Evolutionary conservation across 176 grass and related monocot genomes (phyloP), one percentile per base, ranked within the genome.

Genomic region (Microstegium vimineum): DNA sequence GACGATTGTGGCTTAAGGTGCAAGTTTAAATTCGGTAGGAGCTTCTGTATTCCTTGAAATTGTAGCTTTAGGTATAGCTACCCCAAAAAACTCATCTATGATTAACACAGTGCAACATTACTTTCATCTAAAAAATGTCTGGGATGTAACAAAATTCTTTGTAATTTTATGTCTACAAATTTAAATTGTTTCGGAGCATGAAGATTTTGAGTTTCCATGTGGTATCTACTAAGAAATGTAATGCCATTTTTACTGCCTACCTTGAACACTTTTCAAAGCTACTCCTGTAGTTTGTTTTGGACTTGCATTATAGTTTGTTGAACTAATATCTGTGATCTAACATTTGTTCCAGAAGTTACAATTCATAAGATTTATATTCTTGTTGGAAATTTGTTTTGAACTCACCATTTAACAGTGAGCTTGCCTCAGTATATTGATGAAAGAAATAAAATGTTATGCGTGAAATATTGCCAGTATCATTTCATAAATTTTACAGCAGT

Each of bases 81-180:
- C 18, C 77, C 40, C 5, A 9, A 76, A 82, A 33, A 81, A 70
- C 37, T 30, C 23, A 82, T 61, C 11, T 62, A 62, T 62, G 69
- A 62, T 82, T 52, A 3, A 41, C 12, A 27, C 3, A 65, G 25
- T 77, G 31, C 42, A 72, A 40, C 33, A 36, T 28, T 47, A 83
- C 26, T 66, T 57, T 38, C 35, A 23, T 41, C 18, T 31, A 17
- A 20, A 38, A 71, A 69, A 62, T 28, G 26, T 10, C 23, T 28
- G 8, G 52, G 5, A 60, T 71, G 32, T 13, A 41, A 71, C 30
- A 20, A 40, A 62, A 16, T 82, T 52, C 8, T 31, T 46, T 36
- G 1, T 51, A 49, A 0, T 49, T 60, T 81, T 74, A 6, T 65
- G 33, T 33, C 23, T 17, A 75, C 9, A 36, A 65, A 75, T 36